Evolutionary conservation across 257 asterid species (phyloP), one percentile per base, ranked within the genome.

Genomic region (Galeopsis tetrahit): DNA sequence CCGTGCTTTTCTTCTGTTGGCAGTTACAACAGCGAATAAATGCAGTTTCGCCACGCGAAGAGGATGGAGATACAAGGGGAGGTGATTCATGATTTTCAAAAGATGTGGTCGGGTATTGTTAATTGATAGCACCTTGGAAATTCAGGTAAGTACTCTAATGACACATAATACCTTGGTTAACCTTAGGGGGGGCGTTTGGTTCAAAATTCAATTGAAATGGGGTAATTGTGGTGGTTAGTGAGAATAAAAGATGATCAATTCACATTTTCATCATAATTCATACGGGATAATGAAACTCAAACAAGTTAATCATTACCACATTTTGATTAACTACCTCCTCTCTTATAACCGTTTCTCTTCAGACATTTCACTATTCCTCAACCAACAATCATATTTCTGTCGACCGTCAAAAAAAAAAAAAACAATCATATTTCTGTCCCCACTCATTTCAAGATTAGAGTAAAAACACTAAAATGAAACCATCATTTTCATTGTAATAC

Each of bases 11-110:
- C 61, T 67, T 39, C 74, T 82, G 43, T 75, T 77, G 59, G 80
- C 92, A 92, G 96, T 86, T 95, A 85, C 96, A 95, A 79, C 94
- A 87, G 72, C 88, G 80, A 74, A 58, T 95, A 70, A 86, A 79
- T 78, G 73, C 82, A 38, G 73, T 69, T 51, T 66, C 99, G 35
- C 75, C 81, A 17, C 82, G 77, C 60, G 91, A 82, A 80, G 91
- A 86, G 71, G 84, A 92, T 49, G 90, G 86, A 61, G 89, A 88
- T 63, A 56, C 82, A 74, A 76, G 89, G 74, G 92, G 77, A 80
- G 78, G 79, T 44, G 95, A 86, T 83, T 86, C 88, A 51, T 87
- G 90, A 93, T 64, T 58, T 72, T 17, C 64, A 10, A 72, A 77
- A 71, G 68, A 51, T 71, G 34, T 51, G 34, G 57, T 42, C 63